phyloP scores from a whole-genome alignment of 2,329 filamentous ascomycete genomes.

The Talaromyces sp. region DNA sequence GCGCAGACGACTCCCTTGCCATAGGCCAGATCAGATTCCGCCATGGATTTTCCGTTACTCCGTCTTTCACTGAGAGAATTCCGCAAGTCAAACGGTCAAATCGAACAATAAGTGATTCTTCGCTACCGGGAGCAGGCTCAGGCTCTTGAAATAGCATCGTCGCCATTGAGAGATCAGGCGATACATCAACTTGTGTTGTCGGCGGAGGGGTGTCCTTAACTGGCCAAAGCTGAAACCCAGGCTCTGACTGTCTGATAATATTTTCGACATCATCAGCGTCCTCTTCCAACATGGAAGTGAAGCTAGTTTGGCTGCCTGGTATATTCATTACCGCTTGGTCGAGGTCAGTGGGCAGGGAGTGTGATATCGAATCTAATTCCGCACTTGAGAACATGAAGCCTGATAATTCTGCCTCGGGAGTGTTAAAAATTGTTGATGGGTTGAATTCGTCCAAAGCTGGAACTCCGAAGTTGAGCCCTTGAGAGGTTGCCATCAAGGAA shows the following conservation, averaged over 20 bases:
- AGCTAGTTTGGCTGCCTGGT: constrained; percentile 25
- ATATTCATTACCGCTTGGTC: constrained; percentile 15
- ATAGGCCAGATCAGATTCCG: constrained; percentile 67
- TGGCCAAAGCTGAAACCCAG: constrained; percentile 34
- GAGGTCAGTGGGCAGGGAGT: constrained; percentile 12
- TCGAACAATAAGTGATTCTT: constrained; percentile 59
- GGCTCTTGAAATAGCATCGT: constrained; percentile 45
- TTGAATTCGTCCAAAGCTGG: constrained; percentile 10
- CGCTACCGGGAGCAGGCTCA: constrained; percentile 43
- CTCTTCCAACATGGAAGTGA: constrained; percentile 33
- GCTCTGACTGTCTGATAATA: constrained; percentile 44
- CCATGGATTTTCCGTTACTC: constrained; percentile 67
- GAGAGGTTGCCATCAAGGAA: constrained; percentile 1
- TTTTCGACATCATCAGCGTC: constrained; percentile 54
- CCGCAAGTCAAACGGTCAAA: constrained; percentile 66
- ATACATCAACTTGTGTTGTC: not conserved
- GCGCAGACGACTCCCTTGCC: constrained; percentile 59
- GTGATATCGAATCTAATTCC: constrained; percentile 14
- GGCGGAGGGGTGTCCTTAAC: constrained; percentile 26
- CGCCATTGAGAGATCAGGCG: constrained; percentile 9
- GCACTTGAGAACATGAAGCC: constrained; percentile 17
- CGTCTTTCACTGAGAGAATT: constrained; percentile 68
- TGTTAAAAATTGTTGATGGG: not conserved
- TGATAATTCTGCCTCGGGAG: constrained; percentile 5
- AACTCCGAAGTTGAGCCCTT: constrained; percentile 6